These are phyloP conservation scores for Phytophthora citrophthora DNA, from an alignment of 352 stramenopile genomes.

Conservation along the genomic window DNA sequence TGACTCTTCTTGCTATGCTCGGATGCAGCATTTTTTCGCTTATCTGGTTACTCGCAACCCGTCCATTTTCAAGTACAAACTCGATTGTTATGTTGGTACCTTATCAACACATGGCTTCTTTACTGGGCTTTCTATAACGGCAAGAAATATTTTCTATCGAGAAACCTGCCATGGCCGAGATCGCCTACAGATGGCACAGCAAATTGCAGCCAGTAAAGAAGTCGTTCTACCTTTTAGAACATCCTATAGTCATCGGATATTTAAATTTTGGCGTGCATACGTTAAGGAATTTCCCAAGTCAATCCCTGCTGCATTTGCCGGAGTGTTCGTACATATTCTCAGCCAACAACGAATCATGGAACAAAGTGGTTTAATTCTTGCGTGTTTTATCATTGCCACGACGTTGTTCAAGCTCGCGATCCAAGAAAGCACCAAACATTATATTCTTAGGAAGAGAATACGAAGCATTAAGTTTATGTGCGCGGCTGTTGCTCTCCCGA, in stretches of 20 bases:
- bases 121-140: slow-evolving; percentile 4
- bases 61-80: slow-evolving; percentile 4
- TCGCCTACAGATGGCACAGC: neutral
- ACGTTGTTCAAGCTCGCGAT: slow-evolving; percentile 34
- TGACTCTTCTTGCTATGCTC: neutral
- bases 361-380: slow-evolving; percentile 10
- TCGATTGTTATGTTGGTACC: slow-evolving; percentile 13
- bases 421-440: slow-evolving; percentile 36
- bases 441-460: slow-evolving; percentile 32
- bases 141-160: slow-evolving; percentile 11
- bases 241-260: no score
- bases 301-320: slow-evolving; percentile 9
- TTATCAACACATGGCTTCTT: slow-evolving; percentile 5
- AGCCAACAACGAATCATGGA: slow-evolving; percentile 13
- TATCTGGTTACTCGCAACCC: slow-evolving; percentile 1
- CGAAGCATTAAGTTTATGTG: slow-evolving; percentile 48
- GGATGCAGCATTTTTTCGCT: neutral
- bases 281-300: neutral
- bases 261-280: slow-evolving; percentile 8
- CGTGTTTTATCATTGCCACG: slow-evolving; percentile 26
- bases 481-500: slow-evolving; percentile 44
- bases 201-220: no score
- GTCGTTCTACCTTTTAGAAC: no score
- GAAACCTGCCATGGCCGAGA: slow-evolving; percentile 14
- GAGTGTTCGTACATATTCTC: slow-evolving; percentile 34